Conservation (phyloP, 306 rosid genomes). For the Astragalus glycyphyllos region DNA sequence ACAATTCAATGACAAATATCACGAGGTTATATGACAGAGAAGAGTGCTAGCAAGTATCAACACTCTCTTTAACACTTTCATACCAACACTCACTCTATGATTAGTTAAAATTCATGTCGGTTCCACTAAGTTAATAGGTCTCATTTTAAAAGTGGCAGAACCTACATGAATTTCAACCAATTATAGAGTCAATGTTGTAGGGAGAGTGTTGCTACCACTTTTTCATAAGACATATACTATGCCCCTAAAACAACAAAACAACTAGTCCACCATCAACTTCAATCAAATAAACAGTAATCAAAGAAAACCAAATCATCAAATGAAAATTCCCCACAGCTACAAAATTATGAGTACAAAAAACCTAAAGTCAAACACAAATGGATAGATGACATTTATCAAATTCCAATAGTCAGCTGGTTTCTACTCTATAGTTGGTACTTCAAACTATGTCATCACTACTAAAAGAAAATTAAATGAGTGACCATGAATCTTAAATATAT, state of each 20-base stretch:
- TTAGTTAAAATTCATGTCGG: no score
- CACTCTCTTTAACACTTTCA: no score
- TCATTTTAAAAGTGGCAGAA: no score
- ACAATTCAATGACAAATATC: background rate
- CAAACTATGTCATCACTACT: constrained; percentile 50
- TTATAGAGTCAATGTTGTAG: no score
- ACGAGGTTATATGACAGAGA: background rate
- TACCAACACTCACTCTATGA: no score
- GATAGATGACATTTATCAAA: constrained; percentile 48
- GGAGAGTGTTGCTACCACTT: no score
- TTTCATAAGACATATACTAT: background rate
- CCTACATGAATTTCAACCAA: no score
- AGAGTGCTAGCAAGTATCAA: no score
- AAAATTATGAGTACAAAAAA: constrained; percentile 54
- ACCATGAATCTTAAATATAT: constrained; percentile 50
- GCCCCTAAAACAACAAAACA: constrained; percentile 32
- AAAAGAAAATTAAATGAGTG: constrained; percentile 59
- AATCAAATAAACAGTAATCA: constrained; percentile 35
- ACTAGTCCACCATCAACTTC: background rate
- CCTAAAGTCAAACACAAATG: constrained; percentile 54
- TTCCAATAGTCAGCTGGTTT: constrained; percentile 51
- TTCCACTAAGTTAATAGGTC: no score
- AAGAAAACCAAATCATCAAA: constrained; percentile 41
- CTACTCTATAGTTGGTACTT: constrained; percentile 54
- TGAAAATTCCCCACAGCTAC: constrained; percentile 49